Evolutionary conservation across 257 asterid species (phyloP).

Genomic region (Capsicum chinense): DNA sequence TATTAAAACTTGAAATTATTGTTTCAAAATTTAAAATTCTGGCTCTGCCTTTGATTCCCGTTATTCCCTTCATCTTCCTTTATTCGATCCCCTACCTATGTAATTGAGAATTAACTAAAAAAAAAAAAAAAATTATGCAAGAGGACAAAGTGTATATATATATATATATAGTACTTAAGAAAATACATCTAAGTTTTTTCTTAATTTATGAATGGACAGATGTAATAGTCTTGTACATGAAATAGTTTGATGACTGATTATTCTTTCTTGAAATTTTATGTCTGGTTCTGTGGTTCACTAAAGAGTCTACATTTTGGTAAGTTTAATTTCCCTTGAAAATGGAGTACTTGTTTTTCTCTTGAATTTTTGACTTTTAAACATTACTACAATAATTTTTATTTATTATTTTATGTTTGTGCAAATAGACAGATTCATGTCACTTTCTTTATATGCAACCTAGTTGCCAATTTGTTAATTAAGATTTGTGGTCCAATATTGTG

Average conservation of each 20-base stretch:
- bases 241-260: background rate
- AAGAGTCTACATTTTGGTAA: background rate
- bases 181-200: background rate
- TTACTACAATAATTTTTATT: background rate
- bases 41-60: too few relatives aligned
- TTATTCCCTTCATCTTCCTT: too few relatives aligned
- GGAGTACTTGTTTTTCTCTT: background rate
- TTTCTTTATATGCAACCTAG: background rate
- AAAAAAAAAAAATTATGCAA: too few relatives aligned
- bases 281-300: constrained; percentile 9
- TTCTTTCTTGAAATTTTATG: background rate
- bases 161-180: too few relatives aligned
- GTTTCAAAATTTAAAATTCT: too few relatives aligned
- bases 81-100: too few relatives aligned
- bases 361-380: background rate
- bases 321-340: background rate
- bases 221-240: background rate
- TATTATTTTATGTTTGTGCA: background rate
- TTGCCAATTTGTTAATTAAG: background rate
- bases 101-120: too few relatives aligned
- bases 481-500: background rate
- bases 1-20: too few relatives aligned
- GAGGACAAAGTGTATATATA: too few relatives aligned
- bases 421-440: background rate
- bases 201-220: background rate